Evolutionary conservation across 2,329 filamentous ascomycete genomes (phyloP).

Genomic region (Monosporascus sp.): DNA sequence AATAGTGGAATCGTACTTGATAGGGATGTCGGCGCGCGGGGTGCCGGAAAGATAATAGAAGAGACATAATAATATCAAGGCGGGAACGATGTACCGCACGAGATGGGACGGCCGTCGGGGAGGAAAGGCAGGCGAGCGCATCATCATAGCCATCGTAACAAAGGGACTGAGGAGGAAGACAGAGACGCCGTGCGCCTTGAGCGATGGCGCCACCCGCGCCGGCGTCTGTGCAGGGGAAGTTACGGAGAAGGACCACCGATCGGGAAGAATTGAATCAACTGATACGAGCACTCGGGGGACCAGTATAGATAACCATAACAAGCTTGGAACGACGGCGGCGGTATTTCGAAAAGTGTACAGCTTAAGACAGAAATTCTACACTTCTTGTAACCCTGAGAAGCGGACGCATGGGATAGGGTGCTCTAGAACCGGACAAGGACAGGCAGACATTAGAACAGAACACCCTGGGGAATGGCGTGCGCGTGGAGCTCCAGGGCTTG

Average conservation of each 20-base stretch:
- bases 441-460: too few relatives aligned
- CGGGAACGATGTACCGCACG: slow-evolving; percentile 35
- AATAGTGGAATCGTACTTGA: slow-evolving; percentile 2
- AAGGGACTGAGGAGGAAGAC: neutral
- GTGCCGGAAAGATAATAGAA: slow-evolving; percentile 29
- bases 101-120: slow-evolving; percentile 39
- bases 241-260: neutral
- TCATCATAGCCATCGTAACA: slow-evolving; percentile 7
- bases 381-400: too few relatives aligned
- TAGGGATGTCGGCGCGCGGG: slow-evolving; percentile 9
- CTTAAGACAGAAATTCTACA: too few relatives aligned
- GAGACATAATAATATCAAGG: slow-evolving; percentile 27
- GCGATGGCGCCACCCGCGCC: slow-evolving; percentile 15
- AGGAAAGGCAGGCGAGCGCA: slow-evolving; percentile 37
- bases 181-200: slow-evolving; percentile 15
- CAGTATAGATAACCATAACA: too few relatives aligned
- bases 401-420: too few relatives aligned
- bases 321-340: too few relatives aligned
- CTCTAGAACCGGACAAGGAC: too few relatives aligned
- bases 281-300: too few relatives aligned
- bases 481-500: too few relatives aligned
- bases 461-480: too few relatives aligned
- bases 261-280: too few relatives aligned
- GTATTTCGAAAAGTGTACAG: too few relatives aligned
- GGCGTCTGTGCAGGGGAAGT: slow-evolving; percentile 1